Evolutionary conservation across 75 land plant genomes (phyloP), one percentile per base, ranked within the genome.

Genomic region (Isoetes taiwanensis): DNA sequence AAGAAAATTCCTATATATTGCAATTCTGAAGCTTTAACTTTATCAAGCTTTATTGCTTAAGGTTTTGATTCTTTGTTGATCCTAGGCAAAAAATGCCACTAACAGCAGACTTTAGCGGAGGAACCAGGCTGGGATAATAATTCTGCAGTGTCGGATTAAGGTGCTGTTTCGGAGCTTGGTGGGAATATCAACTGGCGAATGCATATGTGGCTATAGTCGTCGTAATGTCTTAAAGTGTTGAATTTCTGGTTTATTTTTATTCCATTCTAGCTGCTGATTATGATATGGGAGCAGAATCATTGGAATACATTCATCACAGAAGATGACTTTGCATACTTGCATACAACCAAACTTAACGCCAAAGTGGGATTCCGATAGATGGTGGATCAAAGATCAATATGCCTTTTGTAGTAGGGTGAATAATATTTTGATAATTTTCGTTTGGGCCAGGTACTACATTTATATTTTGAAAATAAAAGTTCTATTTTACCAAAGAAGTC

Each of bases 301-400:
- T 62, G 94, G 58, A 56, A 68, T 61, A 70, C 35, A 11, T 87
- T 84, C 43, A 48, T 87, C 29, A 85, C 65, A 5, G 64, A 28
- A 23, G 64, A 66, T 32, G 82, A 81, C 57, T 84, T 87, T 61
- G 33, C 30, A 27, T 78, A 78, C 68, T 67, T 87, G 41, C 40
- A 61, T 24, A 34, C 30, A 38, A 70, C 78, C 61, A 82, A 78
- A 33, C 73, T 87, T 19, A 85, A 87, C 50, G 65, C 90, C 20
- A 82, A 84, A 10, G n/a, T n/a, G 55, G 94, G 42, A 87, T 85
- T 42, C 94, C 94, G 21, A 82, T 87, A 54, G 94, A 16, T 87
- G 85, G 86, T 87, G 94, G 94, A 87, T 87, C 64, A 80, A 79
- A 41, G 32, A 78, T 60, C 93, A 88, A 37, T 89, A 58, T 72